Evolutionary conservation across 129 eudicot species (phyloP).

Genomic region (Scalesia atractyloides): DNA sequence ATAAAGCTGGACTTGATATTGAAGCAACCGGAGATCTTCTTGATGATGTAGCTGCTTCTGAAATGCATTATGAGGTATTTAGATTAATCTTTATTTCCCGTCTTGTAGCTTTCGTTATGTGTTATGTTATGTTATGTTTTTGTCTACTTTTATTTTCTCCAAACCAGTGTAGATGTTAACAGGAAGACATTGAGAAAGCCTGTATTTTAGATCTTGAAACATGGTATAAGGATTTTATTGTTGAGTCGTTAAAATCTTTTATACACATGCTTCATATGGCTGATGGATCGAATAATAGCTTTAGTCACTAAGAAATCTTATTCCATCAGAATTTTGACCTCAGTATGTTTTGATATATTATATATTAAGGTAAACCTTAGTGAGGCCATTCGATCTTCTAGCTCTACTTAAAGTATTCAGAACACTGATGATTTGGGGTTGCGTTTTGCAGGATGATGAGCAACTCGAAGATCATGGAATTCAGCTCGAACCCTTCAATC

Average conservation of each 20-base stretch:
- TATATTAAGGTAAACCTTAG: background rate
- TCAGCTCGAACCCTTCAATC: slow-evolving; percentile 79
- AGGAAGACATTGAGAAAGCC: background rate
- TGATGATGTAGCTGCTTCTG: slow-evolving; percentile 57
- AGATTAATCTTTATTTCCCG: slow-evolving; percentile 2
- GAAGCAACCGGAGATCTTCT: slow-evolving; percentile 54
- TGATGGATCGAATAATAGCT: slow-evolving; percentile 1
- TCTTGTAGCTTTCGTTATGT: background rate
- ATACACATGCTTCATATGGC: background rate
- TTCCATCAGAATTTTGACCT: slow-evolving; percentile 2
- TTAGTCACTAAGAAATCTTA: background rate
- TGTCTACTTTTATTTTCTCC: background rate
- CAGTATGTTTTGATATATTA: slow-evolving; percentile 6
- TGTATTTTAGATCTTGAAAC: slow-evolving; percentile 21
- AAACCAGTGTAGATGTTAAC: background rate
- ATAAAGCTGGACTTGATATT: slow-evolving; percentile 38
- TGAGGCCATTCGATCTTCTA: slow-evolving; percentile 7
- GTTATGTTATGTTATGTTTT: slow-evolving; percentile 2
- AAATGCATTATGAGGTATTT: slow-evolving; percentile 68
- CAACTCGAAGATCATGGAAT: slow-evolving; percentile 72
- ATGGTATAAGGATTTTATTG: slow-evolving; percentile 10
- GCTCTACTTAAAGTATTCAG: slow-evolving; percentile 5
- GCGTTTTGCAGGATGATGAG: slow-evolving; percentile 71
- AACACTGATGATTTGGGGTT: slow-evolving; percentile 18
- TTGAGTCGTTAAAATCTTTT: slow-evolving; percentile 8